Evolutionary conservation across 257 asterid genomes (phyloP).

Genomic region (Gentiana macrophylla): DNA sequence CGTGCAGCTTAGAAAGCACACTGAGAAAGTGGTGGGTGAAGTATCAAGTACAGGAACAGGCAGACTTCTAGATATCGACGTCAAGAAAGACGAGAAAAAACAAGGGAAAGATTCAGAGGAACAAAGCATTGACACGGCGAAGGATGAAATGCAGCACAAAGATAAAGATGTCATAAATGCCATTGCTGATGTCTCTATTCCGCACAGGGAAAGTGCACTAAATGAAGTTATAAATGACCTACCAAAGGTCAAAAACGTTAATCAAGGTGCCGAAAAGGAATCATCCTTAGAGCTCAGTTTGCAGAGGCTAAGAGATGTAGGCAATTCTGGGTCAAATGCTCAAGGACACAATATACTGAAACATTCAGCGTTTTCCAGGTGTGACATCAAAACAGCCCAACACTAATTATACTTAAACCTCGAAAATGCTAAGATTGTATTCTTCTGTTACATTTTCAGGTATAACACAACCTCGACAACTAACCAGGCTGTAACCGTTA

Average conservation of each 20-base stretch:
- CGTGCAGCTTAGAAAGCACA: conserved; percentile 15
- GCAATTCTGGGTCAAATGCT: conserved; percentile 22
- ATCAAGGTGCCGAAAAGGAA: conserved; percentile 17
- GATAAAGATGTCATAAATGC: conserved; percentile 18
- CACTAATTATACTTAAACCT: background rate
- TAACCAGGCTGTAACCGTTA: conserved; percentile 31
- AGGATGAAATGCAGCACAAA: conserved; percentile 15
- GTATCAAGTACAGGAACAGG: conserved; percentile 11
- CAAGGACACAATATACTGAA: conserved; percentile 32
- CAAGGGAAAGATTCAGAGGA: conserved; percentile 14
- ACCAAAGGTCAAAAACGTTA: conserved; percentile 13
- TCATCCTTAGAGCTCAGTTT: conserved; percentile 30
- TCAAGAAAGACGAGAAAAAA: conserved; percentile 15
- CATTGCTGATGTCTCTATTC: conserved; percentile 8
- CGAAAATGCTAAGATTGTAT: background rate
- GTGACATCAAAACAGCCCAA: background rate
- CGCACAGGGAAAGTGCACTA: conserved; percentile 14
- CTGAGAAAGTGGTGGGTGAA: conserved; percentile 8
- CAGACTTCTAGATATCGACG: conserved; percentile 5
- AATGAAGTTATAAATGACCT: conserved; percentile 18
- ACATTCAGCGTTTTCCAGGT: conserved; percentile 47
- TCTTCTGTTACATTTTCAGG: conserved; percentile 15
- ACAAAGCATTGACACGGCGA: conserved; percentile 13
- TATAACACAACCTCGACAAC: conserved; percentile 27
- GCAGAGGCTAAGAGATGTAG: conserved; percentile 23